These are phyloP conservation scores for Neurospora sp. DNA, from an alignment of 495 filamentous ascomycete genomes.

Conservation along the genomic window DNA sequence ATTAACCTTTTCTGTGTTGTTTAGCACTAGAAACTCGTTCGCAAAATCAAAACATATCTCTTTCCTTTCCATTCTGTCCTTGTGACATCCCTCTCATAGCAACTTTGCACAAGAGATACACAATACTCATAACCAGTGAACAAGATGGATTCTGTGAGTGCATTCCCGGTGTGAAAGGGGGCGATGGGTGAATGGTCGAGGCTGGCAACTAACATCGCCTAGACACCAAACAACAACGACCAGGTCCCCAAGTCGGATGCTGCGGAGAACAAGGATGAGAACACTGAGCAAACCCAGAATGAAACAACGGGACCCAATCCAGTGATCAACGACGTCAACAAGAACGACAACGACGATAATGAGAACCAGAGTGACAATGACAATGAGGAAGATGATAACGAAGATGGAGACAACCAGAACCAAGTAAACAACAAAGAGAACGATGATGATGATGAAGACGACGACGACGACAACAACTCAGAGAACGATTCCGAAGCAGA, in stretches of 20 bases:
- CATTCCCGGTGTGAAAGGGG: neutral
- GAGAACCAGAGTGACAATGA: slow-evolving; percentile 3
- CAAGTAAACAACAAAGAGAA: slow-evolving; percentile 7
- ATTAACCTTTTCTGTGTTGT: neutral
- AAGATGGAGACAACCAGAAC: slow-evolving; percentile 7
- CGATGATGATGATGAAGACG: slow-evolving; percentile 1
- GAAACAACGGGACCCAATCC: slow-evolving; percentile 3
- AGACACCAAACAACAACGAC: slow-evolving; percentile 9
- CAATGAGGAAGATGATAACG: slow-evolving; percentile 5
- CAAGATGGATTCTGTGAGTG: slow-evolving; percentile 20
- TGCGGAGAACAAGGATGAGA: slow-evolving; percentile 8
- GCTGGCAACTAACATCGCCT: neutral
- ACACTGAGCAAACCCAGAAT: neutral
- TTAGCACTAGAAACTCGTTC: neutral
- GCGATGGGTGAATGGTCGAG: no score
- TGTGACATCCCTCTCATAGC: neutral
- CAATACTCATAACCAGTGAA: neutral
- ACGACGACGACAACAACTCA: slow-evolving; percentile 6
- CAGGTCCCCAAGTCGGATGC: slow-evolving; percentile 10
- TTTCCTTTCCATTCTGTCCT: neutral
- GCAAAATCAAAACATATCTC: neutral
- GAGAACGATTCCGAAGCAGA: slow-evolving; percentile 6
- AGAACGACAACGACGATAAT: neutral
- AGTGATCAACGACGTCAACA: neutral
- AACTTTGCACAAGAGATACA: neutral